Evolutionary conservation across 2,329 filamentous ascomycete species (phyloP).

Genomic region (Colletotrichum tropicale): DNA sequence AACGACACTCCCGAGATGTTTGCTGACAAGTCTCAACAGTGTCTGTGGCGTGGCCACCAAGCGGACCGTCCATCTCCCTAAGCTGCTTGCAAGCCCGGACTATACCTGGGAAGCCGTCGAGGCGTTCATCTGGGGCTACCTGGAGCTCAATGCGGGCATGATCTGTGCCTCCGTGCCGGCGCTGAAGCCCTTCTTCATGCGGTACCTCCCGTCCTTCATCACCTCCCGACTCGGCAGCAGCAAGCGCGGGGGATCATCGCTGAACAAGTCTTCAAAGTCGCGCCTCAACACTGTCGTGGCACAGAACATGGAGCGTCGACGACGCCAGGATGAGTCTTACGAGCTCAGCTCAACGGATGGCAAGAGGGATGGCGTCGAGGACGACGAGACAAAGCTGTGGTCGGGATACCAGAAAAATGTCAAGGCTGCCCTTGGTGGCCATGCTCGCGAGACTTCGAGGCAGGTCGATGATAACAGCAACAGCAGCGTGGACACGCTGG

Average conservation of each 20-base stretch:
- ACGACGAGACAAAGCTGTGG: slow-evolving; percentile 20
- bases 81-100: slow-evolving; percentile 24
- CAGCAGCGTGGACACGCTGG: neutral
- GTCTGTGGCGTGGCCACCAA: slow-evolving; percentile 32
- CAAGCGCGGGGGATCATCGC: neutral
- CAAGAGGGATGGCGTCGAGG: neutral
- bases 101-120: slow-evolving; percentile 29
- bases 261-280: neutral
- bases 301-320: slow-evolving; percentile 14
- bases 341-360: slow-evolving; percentile 9
- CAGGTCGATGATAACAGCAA: neutral
- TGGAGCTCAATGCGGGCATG: slow-evolving; percentile 17
- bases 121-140: slow-evolving; percentile 32
- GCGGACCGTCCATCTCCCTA: slow-evolving; percentile 28
- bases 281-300: neutral
- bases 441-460: neutral
- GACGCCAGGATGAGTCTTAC: slow-evolving; percentile 1
- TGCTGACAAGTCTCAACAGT: slow-evolving; percentile 12
- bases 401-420: neutral
- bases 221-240: neutral
- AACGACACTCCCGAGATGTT: neutral
- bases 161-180: slow-evolving; percentile 14
- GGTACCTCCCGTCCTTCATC: slow-evolving; percentile 17
- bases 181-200: slow-evolving; percentile 22
- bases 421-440: neutral